These are phyloP conservation scores for Mycena haematopus DNA, from an alignment of 768 basidiomycete species.

Conservation along the genomic window DNA sequence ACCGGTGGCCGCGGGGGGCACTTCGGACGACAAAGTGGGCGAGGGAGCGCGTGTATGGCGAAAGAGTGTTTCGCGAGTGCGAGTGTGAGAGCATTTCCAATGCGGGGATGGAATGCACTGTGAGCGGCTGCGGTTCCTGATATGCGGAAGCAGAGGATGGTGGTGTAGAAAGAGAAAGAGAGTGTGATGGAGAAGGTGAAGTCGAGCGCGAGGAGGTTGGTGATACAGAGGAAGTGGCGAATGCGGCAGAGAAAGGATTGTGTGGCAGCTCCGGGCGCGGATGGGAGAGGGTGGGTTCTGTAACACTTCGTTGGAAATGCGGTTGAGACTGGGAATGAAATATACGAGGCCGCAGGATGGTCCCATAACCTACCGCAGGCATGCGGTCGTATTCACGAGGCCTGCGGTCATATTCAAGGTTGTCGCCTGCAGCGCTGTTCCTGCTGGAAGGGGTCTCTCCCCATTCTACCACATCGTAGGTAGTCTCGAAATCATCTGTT, in stretches of 20 bases:
- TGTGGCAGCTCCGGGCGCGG: conserved; percentile 30
- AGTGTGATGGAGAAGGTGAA: conserved; percentile 30
- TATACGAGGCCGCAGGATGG: conserved; percentile 82
- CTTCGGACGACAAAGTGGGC: conserved; percentile 94
- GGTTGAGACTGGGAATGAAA: conserved; percentile 83
- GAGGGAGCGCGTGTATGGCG: conserved; percentile 89
- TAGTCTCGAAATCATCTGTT: conserved; percentile 46
- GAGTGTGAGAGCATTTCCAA: conserved; percentile 86
- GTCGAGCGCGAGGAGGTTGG: conserved; percentile 27
- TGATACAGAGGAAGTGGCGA: conserved; percentile 27
- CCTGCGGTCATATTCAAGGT: conserved; percentile 82
- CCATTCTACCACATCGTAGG: conserved; percentile 77
- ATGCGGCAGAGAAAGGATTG: conserved; percentile 30
- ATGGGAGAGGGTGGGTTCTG: conserved; percentile 25
- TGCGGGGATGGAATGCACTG: conserved; percentile 82
- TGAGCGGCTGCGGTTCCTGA: conserved; percentile 59
- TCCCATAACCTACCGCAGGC: conserved; percentile 91
- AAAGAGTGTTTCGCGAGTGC: conserved; percentile 80
- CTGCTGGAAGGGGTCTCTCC: conserved; percentile 52
- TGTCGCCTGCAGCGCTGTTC: conserved; percentile 46
- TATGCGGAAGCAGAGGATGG: conserved; percentile 37
- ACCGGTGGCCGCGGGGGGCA: conserved; percentile 65
- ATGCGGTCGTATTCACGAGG: conserved; percentile 66
- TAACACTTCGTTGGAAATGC: conserved; percentile 2
- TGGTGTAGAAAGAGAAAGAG: conserved; percentile 31